Conservation (phyloP, 2,329 filamentous ascomycete species). For the Allantophomopsis lycopodina region DNA sequence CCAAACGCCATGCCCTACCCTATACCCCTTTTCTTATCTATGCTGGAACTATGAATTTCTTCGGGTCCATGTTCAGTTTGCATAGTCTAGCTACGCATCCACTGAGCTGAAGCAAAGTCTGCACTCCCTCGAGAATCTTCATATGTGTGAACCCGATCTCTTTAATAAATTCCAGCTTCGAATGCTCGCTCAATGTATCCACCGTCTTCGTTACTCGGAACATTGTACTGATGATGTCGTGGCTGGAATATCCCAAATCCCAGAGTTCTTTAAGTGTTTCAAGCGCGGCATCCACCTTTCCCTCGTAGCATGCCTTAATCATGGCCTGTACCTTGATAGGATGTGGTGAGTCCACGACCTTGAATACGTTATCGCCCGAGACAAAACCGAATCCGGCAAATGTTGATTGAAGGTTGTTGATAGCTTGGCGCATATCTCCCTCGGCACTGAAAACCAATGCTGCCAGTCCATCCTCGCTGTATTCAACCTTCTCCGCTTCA, state of each 20-base stretch:
- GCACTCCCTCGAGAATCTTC: constrained; percentile 96
- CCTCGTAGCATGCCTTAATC: constrained; percentile 93
- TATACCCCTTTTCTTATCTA: no score
- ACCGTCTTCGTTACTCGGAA: constrained; percentile 97
- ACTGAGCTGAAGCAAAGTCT: constrained; percentile 85
- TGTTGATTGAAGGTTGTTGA: constrained; percentile 95
- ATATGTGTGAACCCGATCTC: constrained; percentile 99
- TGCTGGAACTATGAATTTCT: constrained; percentile 43
- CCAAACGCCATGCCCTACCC: no score
- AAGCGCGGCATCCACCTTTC: constrained; percentile 76
- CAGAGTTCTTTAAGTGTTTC: constrained; percentile 83
- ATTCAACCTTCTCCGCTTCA: constrained; percentile 79
- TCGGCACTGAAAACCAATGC: constrained; percentile 96
- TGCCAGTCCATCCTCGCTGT: constrained; percentile 85
- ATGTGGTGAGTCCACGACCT: constrained; percentile 91
- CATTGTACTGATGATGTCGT: constrained; percentile 99
- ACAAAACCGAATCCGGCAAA: constrained; percentile 90
- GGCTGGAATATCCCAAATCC: constrained; percentile 91
- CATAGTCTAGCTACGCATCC: constrained; percentile 84
- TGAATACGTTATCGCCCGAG: constrained; percentile 96
- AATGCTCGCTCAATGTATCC: constrained; percentile 79
- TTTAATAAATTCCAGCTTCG: constrained; percentile 94
- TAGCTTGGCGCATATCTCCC: constrained; percentile 96
- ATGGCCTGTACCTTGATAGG: constrained; percentile 98
- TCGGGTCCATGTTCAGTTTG: constrained; percentile 93